These are phyloP conservation scores for Nitzschia sp. DNA, from an alignment of 108 stramenopile species.

Conservation along the genomic window DNA sequence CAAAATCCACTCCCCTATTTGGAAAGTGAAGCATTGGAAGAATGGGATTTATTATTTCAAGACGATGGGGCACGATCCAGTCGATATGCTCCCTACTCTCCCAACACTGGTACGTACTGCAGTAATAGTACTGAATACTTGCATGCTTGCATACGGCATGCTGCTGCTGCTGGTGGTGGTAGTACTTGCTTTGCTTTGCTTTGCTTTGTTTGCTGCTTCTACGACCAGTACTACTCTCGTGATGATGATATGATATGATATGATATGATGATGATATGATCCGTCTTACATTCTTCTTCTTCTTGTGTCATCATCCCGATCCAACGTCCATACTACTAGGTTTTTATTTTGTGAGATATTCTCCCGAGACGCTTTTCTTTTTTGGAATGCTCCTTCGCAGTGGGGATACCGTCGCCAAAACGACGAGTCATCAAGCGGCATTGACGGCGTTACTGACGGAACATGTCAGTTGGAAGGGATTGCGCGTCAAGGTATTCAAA, in stretches of 20 bases:
- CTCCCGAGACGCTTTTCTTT: conserved; percentile 51
- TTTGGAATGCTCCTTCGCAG: conserved; percentile 47
- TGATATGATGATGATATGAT: no score
- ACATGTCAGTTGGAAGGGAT: conserved; percentile 53
- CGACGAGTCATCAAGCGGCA: conserved; percentile 69
- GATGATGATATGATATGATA: no score
- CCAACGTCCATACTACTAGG: no score
- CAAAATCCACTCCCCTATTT: conserved; percentile 68
- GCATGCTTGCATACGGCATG: conserved; percentile 10
- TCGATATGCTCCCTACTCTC: conserved; percentile 74
- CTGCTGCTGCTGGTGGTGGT: conserved; percentile 52
- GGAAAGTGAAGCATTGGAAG: conserved; percentile 28
- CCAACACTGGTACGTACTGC: conserved; percentile 58
- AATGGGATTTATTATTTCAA: conserved; percentile 63
- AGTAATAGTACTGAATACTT: not conserved
- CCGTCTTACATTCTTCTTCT: conserved; percentile 60
- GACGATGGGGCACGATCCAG: conserved; percentile 82
- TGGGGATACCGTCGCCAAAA: conserved; percentile 62
- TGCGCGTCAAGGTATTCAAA: conserved; percentile 64
- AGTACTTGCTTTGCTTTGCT: conserved; percentile 15
- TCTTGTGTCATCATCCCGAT: conserved; percentile 56
- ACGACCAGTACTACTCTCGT: no score
- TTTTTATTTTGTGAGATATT: conserved; percentile 83
- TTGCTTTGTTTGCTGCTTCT: conserved; percentile 39
- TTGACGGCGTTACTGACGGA: conserved; percentile 60